Evolutionary conservation across 192 early-diverging fungal species (phyloP).

Genomic region (Borealophlyctis nickersoniae): DNA sequence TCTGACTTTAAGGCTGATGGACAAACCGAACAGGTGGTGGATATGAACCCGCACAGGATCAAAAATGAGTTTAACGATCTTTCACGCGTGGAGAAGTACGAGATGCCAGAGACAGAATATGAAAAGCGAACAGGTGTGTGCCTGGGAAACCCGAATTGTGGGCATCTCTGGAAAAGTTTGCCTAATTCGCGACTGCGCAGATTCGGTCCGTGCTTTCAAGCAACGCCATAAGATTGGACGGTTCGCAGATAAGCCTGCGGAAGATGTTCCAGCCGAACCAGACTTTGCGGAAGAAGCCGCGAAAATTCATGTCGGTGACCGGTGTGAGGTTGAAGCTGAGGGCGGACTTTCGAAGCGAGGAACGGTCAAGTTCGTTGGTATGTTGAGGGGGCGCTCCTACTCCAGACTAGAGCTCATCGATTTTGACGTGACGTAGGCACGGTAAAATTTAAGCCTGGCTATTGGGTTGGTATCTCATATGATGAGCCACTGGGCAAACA

Average conservation of each 20-base stretch:
- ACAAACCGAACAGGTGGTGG: constrained; percentile 51
- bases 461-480: constrained; percentile 92
- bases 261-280: constrained; percentile 35
- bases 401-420: not conserved
- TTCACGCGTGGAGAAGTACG: constrained; percentile 90
- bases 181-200: constrained; percentile 27
- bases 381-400: constrained; percentile 11
- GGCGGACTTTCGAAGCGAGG: constrained; percentile 53
- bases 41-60: constrained; percentile 63
- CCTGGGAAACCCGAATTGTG: not conserved
- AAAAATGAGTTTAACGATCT: constrained; percentile 81
- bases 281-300: constrained; percentile 63
- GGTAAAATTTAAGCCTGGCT: constrained; percentile 76
- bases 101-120: constrained; percentile 87
- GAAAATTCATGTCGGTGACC: constrained; percentile 67
- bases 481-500: constrained; percentile 97
- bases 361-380: constrained; percentile 62
- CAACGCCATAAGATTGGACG: constrained; percentile 83
- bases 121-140: constrained; percentile 65
- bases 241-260: constrained; percentile 63
- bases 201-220: constrained; percentile 87
- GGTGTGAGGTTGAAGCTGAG: constrained; percentile 75
- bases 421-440: constrained; percentile 36
- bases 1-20: too few relatives aligned
- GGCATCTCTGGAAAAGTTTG: not conserved